Conservation (phyloP, 2,329 filamentous ascomycete species). For the Diplocarpon mali region DNA sequence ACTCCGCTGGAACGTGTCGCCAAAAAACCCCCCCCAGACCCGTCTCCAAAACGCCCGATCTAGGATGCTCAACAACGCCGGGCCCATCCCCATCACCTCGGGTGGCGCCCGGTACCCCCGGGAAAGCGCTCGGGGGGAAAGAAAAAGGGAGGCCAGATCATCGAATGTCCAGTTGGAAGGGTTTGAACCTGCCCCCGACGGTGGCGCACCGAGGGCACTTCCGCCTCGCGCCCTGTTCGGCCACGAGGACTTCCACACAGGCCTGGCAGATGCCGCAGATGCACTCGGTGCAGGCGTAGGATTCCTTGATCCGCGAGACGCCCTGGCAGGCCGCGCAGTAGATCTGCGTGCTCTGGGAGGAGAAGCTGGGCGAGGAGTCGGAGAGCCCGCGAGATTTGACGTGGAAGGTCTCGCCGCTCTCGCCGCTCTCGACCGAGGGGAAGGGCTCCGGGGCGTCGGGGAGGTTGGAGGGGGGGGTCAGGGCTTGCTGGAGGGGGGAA, state of each 20-base stretch:
- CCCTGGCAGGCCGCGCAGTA: conserved; percentile 84
- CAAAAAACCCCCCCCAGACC: too few relatives aligned
- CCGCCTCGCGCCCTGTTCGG: conserved; percentile 62
- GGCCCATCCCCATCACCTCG: too few relatives aligned
- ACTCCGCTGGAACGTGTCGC: too few relatives aligned
- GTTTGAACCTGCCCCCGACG: conserved; percentile 71
- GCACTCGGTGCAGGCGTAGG: conserved; percentile 91
- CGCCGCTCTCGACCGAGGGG: conserved; percentile 74
- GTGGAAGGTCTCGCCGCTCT: conserved; percentile 62
- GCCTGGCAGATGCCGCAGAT: conserved; percentile 86
- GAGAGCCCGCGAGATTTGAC: conserved; percentile 54
- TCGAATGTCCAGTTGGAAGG: conserved; percentile 73
- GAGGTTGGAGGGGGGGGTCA: conserved; percentile 68
- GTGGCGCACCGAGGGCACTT: conserved; percentile 73
- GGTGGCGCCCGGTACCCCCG: not conserved
- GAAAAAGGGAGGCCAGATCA: conserved; percentile 28
- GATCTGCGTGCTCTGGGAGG: conserved; percentile 70
- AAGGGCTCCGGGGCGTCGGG: conserved; percentile 66
- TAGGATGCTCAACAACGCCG: too few relatives aligned
- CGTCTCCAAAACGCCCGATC: too few relatives aligned
- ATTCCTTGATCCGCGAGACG: conserved; percentile 66
- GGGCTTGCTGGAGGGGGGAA: conserved; percentile 78
- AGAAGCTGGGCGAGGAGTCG: conserved; percentile 63
- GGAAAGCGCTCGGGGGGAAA: not conserved
- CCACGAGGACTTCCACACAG: conserved; percentile 73